Percentiles rank a stretch among this genome's conserved stretches.
Conservation (phyloP, 768 basidiomycete species). For the Suillus tomentosus region DNA sequence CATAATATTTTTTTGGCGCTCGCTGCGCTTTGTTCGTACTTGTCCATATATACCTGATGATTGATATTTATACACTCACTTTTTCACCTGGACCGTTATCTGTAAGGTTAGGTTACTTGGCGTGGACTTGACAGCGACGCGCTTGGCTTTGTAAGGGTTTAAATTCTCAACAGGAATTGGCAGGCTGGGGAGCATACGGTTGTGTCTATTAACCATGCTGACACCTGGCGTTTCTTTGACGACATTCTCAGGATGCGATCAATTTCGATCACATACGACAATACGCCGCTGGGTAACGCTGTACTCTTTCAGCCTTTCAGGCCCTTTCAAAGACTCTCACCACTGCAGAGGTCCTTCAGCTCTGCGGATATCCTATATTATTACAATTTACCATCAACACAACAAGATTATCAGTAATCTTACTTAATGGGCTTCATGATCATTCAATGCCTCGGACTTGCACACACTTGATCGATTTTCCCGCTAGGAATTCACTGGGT, state of each 20-base stretch:
- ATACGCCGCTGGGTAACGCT: neutral
- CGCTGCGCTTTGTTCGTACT: neutral
- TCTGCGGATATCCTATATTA: neutral
- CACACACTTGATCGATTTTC: constrained; percentile 5
- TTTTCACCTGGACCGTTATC: no score
- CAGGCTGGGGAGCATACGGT: neutral
- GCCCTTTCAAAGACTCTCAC: constrained; percentile 1
- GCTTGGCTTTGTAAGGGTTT: neutral
- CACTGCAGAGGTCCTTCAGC: neutral
- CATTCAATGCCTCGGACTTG: constrained; percentile 5
- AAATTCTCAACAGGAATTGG: neutral
- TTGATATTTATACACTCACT: neutral
- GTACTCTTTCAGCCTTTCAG: neutral
- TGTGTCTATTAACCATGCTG: neutral
- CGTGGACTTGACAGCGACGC: neutral
- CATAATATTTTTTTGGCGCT: neutral
- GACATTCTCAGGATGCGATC: constrained; percentile 9
- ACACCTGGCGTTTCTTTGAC: constrained; percentile 9
- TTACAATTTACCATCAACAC: neutral
- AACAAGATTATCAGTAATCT: neutral
- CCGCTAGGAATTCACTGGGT: constrained; percentile 2
- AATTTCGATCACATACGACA: neutral
- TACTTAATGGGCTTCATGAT: neutral
- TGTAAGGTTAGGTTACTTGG: neutral
- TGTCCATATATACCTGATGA: neutral